A percentile compares a stretch with the other conserved stretches of the same genome.
phyloP scores from a whole-genome alignment of 1,284 basidiomycete species.

The Rugosomyces carneus region DNA sequence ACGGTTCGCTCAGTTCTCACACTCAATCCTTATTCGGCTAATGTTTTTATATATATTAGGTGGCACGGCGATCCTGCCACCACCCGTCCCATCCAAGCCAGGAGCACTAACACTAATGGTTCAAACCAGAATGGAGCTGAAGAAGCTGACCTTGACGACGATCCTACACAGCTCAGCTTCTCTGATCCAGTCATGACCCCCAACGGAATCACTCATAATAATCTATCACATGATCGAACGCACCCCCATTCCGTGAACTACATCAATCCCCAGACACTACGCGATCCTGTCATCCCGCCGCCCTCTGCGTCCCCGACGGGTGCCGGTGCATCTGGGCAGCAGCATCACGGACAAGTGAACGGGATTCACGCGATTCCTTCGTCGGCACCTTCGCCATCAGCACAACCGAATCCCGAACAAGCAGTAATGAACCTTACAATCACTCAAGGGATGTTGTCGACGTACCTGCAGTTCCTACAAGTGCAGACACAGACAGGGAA shows the following conservation, averaged over 20 bases:
- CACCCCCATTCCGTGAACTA: slow-evolving; percentile 15
- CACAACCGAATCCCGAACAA: slow-evolving; percentile 25
- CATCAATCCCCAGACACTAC: slow-evolving; percentile 23
- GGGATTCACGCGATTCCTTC: slow-evolving; percentile 5
- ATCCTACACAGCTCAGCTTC: slow-evolving; percentile 34
- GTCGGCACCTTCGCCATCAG: slow-evolving; percentile 11
- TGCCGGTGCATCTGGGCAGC: slow-evolving; percentile 10
- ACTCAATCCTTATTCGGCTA: background rate
- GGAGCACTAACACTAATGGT: slow-evolving; percentile 24
- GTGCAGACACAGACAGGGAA: slow-evolving; percentile 52
- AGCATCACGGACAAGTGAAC: slow-evolving; percentile 10
- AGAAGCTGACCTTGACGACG: slow-evolving; percentile 44
- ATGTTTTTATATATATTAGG: slow-evolving; percentile 24
- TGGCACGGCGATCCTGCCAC: slow-evolving; percentile 60
- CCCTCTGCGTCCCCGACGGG: slow-evolving; percentile 15
- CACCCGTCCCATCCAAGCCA: slow-evolving; percentile 36
- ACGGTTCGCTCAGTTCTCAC: slow-evolving; percentile 31
- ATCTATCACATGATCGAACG: slow-evolving; percentile 15
- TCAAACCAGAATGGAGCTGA: slow-evolving; percentile 30
- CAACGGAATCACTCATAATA: slow-evolving; percentile 25
- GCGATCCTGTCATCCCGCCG: slow-evolving; percentile 18
- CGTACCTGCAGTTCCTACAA: slow-evolving; percentile 52
- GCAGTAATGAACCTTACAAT: slow-evolving; percentile 44
- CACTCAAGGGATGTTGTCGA: slow-evolving; percentile 50
- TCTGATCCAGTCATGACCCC: slow-evolving; percentile 25